A percentile compares a stretch with the other conserved stretches of the same genome.
Evolutionary conservation across 139 green algal species (phyloP).

Genomic region (Haematococcus sp.): DNA sequence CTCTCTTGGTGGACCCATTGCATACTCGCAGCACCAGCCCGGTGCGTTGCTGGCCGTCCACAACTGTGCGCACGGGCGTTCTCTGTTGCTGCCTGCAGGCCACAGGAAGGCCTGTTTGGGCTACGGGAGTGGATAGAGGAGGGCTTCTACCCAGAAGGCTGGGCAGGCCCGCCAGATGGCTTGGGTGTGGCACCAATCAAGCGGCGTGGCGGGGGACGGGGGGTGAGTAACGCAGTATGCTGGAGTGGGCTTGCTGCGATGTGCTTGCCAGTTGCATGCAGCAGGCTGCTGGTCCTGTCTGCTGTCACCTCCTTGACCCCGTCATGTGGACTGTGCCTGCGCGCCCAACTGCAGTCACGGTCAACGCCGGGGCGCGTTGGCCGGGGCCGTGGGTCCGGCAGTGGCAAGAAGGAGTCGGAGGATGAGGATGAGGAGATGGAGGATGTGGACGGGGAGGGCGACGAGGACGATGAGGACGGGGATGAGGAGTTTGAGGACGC

Average conservation of each 20-base stretch:
- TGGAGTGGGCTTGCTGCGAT: neutral
- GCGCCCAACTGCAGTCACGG: no score
- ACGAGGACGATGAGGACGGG: conserved; percentile 11
- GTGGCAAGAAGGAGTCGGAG: neutral
- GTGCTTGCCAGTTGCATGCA: neutral
- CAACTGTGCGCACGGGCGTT: neutral
- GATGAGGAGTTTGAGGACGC: conserved; percentile 16
- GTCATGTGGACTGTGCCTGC: no score
- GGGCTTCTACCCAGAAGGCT: conserved; percentile 59
- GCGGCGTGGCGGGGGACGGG: conserved; percentile 10
- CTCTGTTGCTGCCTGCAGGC: conserved; percentile 31
- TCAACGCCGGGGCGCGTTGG: neutral
- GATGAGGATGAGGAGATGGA: conserved; percentile 20
- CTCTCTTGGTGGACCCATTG: no score
- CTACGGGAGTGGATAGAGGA: conserved; percentile 75
- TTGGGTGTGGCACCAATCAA: conserved; percentile 45
- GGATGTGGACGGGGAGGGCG: conserved; percentile 5
- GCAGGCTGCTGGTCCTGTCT: neutral
- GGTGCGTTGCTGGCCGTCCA: neutral
- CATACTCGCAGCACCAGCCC: neutral
- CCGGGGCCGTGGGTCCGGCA: neutral
- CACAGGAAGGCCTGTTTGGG: conserved; percentile 82
- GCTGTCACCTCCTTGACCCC: no score
- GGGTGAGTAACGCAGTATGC: neutral
- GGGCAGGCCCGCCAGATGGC: conserved; percentile 30